Evolutionary conservation across 257 asterid genomes (phyloP), one percentile per base, ranked within the genome.

Genomic region (Nicotiana obtusifolia): DNA sequence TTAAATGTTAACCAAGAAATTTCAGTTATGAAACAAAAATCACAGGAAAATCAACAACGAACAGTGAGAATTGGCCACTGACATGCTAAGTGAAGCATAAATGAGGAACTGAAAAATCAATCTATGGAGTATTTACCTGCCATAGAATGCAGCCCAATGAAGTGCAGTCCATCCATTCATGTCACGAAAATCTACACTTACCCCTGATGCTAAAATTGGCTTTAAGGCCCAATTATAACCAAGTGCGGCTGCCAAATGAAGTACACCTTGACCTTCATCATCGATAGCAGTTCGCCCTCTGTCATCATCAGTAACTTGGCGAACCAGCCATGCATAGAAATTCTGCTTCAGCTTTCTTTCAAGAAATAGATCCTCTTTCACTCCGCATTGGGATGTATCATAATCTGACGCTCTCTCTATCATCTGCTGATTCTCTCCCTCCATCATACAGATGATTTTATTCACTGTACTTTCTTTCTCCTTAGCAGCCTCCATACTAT

Each of bases 121-220:
- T 44, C 64, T 8, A 35, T 47, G 44, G 57, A 80, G 65, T 31
- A 64, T 81, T 54, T 90, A 95, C 99, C 99, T 91, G 85, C 98
- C 99, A 84, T 82, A 92, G 84, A 89, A 89, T 86, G 98, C 90
- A 87, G 98, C 99, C 99, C 99, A 96, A 82, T 96, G 99, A 88
- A 96, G 98, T 68, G 98, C 97, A 28, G 98, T 91, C 97, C 97
- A 94, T 80, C 99, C 99, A 88, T 93, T 89, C 53, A 80, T 90
- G 85, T 96, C 99, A 89, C 99, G 99, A 52, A 96, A 93, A 91
- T 96, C 95, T 77, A 93, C 85, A 83, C 93, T 91, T 80, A 92
- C 91, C 26, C 97, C 97, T 53, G 97, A 87, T 64, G 87, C 87
- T 53, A 88, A 84, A 53, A 93, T 86, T 87, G 98, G 93, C 89